Evolutionary conservation across 2,329 filamentous ascomycete genomes (phyloP).

Genomic region (Aspergillus flavus): DNA sequence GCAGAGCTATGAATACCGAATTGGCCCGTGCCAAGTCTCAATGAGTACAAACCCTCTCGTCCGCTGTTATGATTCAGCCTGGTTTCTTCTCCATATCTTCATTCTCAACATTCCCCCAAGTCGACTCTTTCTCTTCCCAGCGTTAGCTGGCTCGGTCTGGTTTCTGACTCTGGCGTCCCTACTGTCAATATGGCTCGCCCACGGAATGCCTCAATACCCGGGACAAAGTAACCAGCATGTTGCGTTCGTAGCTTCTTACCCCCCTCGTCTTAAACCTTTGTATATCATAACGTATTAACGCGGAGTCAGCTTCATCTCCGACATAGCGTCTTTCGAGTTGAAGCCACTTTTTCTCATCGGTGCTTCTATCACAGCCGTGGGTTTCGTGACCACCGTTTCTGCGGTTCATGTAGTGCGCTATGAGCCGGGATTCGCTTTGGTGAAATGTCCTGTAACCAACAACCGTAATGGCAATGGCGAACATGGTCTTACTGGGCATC

Average conservation of each 20-base stretch:
- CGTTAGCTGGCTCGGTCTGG: conserved; percentile 23
- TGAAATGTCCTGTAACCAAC: conserved; percentile 3
- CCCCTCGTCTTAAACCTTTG: neutral
- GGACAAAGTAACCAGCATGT: conserved; percentile 23
- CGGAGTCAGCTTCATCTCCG: conserved; percentile 23
- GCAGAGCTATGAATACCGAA: neutral
- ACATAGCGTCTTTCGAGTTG: conserved; percentile 26
- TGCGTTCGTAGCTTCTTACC: conserved; percentile 12
- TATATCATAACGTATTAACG: neutral
- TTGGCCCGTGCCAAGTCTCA: no score
- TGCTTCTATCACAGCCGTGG: conserved; percentile 23
- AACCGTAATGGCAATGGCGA: neutral
- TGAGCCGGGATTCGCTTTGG: conserved; percentile 24
- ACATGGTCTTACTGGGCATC: neutral
- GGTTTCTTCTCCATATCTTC: conserved; percentile 19
- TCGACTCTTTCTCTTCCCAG: conserved; percentile 23
- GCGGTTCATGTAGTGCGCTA: conserved; percentile 27
- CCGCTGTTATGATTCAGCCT: conserved; percentile 20
- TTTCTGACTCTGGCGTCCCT: conserved; percentile 23
- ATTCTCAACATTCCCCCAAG: conserved; percentile 26
- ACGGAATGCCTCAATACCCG: conserved; percentile 23
- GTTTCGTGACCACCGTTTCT: conserved; percentile 23
- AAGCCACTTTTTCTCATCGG: conserved; percentile 27
- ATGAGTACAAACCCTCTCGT: conserved; percentile 11
- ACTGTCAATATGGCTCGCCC: conserved; percentile 22